Conservation (phyloP, 2,329 filamentous ascomycete species). For the Arthrobotrys iridis region DNA sequence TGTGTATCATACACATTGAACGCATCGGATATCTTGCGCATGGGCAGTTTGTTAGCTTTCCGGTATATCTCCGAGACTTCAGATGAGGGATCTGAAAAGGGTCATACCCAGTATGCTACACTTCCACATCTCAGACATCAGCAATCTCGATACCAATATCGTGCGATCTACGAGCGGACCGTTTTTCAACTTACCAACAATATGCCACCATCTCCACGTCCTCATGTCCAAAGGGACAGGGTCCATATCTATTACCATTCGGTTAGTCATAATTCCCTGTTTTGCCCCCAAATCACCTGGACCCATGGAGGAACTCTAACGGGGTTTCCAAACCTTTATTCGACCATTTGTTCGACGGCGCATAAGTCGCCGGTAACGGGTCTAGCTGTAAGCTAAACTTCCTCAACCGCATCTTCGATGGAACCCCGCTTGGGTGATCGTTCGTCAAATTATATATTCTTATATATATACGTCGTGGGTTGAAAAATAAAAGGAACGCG, state of each 20-base stretch:
- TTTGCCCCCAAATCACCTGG: conserved; percentile 9
- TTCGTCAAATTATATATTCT: background rate
- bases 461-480: no score
- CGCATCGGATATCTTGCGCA: conserved; percentile 47
- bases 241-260: conserved; percentile 52
- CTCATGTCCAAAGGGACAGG: conserved; percentile 62
- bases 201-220: conserved; percentile 65
- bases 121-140: background rate
- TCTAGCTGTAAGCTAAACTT: conserved; percentile 46
- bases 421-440: background rate
- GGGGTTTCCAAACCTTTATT: conserved; percentile 47
- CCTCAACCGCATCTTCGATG: conserved; percentile 24
- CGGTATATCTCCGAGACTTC: background rate
- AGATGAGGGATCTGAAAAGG: background rate
- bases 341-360: conserved; percentile 54
- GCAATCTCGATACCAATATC: conserved; percentile 39
- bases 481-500: background rate
- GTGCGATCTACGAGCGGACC: no score
- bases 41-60: conserved; percentile 11
- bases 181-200: conserved; percentile 56
- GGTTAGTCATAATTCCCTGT: conserved; percentile 46
- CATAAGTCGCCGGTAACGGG: conserved; percentile 52
- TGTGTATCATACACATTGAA: conserved; percentile 44
- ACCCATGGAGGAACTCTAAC: background rate
- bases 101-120: conserved; percentile 49